phyloP scores from a whole-genome alignment of 176 grass and related monocot species.

The Melocanna baccifera region DNA sequence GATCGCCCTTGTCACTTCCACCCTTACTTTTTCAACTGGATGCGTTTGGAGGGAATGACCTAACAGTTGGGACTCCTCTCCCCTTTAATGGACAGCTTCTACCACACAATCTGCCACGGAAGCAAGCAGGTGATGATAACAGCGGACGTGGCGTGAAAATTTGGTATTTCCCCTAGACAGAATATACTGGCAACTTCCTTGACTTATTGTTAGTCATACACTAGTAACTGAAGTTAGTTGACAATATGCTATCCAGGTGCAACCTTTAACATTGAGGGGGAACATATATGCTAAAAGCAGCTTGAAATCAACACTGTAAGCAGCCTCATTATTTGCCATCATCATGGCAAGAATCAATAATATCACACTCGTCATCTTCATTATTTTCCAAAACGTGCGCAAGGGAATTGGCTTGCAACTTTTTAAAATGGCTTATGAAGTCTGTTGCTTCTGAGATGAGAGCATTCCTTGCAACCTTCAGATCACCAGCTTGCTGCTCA shows the following conservation, averaged over 20 bases:
- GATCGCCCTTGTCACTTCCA: no score
- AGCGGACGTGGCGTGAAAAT: neutral
- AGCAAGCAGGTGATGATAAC: no score
- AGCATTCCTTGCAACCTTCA: conserved; percentile 60
- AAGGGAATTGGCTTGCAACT: conserved; percentile 55
- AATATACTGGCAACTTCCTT: neutral
- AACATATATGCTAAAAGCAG: neutral
- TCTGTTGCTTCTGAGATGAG: conserved; percentile 71
- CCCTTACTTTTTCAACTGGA: no score
- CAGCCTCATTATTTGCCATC: neutral
- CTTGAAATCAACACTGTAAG: neutral
- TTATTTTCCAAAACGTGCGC: conserved; percentile 35
- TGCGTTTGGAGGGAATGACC: no score
- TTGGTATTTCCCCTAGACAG: neutral
- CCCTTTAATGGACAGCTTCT: no score
- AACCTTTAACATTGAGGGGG: neutral
- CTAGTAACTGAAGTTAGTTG: neutral
- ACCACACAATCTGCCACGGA: no score
- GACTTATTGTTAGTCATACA: neutral
- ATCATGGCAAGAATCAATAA: conserved; percentile 14
- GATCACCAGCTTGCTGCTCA: conserved; percentile 22
- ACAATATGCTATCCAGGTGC: neutral
- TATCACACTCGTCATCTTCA: conserved; percentile 45
- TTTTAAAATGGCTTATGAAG: conserved; percentile 58
- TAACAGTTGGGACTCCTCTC: no score